A percentile compares a stretch with the other conserved stretches of the same genome.
Evolutionary conservation across 78 protist genomes (phyloP).

Genomic region (Abeoforma whisleri): DNA sequence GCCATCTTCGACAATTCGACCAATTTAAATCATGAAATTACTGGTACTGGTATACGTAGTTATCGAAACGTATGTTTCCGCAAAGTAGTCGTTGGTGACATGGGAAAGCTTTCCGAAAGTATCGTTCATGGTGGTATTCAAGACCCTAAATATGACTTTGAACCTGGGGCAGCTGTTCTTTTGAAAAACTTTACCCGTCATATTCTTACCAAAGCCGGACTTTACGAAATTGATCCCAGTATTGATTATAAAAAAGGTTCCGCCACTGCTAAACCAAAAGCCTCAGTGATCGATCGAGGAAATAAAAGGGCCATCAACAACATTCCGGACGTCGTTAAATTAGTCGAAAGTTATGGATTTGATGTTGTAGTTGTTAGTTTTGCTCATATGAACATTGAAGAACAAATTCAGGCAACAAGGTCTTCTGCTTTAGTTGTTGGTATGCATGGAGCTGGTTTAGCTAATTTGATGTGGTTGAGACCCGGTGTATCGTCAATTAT

Average conservation of each 20-base stretch:
- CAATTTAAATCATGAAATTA: neutral
- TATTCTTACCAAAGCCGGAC: no score
- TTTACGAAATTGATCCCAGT: neutral
- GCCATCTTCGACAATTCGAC: neutral
- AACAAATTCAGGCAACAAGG: neutral
- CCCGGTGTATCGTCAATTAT: neutral
- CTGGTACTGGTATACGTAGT: neutral
- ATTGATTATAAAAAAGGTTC: neutral
- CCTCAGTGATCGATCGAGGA: neutral
- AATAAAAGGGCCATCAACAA: neutral
- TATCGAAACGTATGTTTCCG: neutral
- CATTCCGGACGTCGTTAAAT: neutral
- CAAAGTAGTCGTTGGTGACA: neutral
- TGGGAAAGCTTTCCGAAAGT: neutral
- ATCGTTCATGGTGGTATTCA: neutral
- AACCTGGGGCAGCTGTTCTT: neutral
- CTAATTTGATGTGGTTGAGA: neutral
- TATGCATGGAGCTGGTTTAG: neutral
- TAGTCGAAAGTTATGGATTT: neutral
- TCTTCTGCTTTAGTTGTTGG: neutral
- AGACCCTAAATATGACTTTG: neutral
- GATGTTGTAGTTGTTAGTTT: neutral
- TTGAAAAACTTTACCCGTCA: neutral
- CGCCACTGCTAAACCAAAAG: neutral
- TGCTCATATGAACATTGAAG: neutral